phyloP scores from a whole-genome alignment of 2,329 filamentous ascomycete species.

The Aspergillus japonicus region DNA sequence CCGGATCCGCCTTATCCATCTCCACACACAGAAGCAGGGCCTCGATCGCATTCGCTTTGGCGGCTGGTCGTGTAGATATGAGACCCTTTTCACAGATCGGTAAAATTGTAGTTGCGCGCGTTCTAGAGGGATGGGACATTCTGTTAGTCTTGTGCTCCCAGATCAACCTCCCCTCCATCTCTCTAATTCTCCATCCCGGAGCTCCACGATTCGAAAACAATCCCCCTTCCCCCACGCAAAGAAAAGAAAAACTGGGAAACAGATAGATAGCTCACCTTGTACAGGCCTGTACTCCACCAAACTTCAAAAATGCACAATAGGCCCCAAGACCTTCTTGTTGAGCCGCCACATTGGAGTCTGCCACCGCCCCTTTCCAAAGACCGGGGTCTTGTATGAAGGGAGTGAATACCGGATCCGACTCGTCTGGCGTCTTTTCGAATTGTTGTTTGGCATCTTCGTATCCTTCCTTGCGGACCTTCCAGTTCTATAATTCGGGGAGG shows the following conservation, averaged over 20 bases:
- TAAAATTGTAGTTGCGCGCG: constrained; percentile 70
- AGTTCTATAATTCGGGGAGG: constrained; percentile 56
- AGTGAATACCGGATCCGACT: constrained; percentile 79
- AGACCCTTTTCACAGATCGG: constrained; percentile 90
- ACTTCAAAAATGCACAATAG: constrained; percentile 89
- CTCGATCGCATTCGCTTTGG: constrained; percentile 83
- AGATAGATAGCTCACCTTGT: constrained; percentile 54
- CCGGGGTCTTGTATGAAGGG: constrained; percentile 82
- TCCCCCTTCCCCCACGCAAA: background rate
- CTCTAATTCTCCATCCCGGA: too few relatives aligned
- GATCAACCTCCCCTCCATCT: too few relatives aligned
- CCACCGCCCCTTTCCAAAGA: constrained; percentile 88
- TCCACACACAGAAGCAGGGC: constrained; percentile 86
- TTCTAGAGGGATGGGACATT: constrained; percentile 47
- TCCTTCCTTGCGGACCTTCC: constrained; percentile 94
- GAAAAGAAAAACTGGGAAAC: background rate
- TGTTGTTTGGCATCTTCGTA: constrained; percentile 90
- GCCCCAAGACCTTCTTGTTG: constrained; percentile 89
- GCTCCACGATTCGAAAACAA: background rate
- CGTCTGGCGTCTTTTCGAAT: constrained; percentile 81
- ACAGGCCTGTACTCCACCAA: constrained; percentile 76
- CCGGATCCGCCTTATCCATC: constrained; percentile 76
- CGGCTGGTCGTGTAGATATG: constrained; percentile 79
- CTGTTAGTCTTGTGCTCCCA: too few relatives aligned
- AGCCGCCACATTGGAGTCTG: constrained; percentile 93